Evolutionary conservation across 805 yeast genomes (phyloP).

Genomic region (Cyberlindnera subsufficiens): DNA sequence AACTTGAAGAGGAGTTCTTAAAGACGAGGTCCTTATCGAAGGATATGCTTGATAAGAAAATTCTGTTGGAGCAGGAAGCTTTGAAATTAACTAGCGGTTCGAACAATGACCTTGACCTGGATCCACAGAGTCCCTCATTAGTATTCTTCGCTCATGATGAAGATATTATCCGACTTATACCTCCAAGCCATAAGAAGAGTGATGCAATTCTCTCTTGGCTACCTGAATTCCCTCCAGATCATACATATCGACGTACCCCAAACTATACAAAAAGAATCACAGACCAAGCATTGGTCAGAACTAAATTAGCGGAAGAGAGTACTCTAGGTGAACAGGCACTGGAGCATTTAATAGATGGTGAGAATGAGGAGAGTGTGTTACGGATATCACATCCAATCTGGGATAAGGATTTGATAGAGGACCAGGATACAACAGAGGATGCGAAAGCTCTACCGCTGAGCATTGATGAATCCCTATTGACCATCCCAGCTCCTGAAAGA

Average conservation of each 20-base stretch:
- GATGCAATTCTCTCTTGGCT: constrained; percentile 65
- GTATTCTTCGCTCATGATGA: constrained; percentile 49
- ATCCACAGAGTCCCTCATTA: constrained; percentile 38
- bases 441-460: too few species aligned
- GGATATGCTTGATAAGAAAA: constrained; percentile 15
- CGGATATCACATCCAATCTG: too few species aligned
- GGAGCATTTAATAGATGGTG: constrained; percentile 40
- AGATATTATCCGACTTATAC: constrained; percentile 50
- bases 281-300: constrained; percentile 67
- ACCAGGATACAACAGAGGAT: too few species aligned
- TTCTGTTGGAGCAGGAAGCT: constrained; percentile 9
- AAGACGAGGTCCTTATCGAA: constrained; percentile 16
- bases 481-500: constrained; percentile 14
- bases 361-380: background rate
- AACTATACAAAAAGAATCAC: constrained; percentile 53
- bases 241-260: constrained; percentile 80
- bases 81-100: constrained; percentile 8
- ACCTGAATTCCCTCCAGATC: constrained; percentile 91
- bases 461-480: constrained; percentile 2
- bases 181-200: constrained; percentile 35
- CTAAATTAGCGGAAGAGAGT: constrained; percentile 75
- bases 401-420: too few species aligned
- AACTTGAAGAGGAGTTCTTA: constrained; percentile 32
- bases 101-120: constrained; percentile 15
- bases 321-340: constrained; percentile 75